Base-by-base conservation (phyloP, 2,329 filamentous ascomycete genomes). In the Monosporascus sp. region DNA sequence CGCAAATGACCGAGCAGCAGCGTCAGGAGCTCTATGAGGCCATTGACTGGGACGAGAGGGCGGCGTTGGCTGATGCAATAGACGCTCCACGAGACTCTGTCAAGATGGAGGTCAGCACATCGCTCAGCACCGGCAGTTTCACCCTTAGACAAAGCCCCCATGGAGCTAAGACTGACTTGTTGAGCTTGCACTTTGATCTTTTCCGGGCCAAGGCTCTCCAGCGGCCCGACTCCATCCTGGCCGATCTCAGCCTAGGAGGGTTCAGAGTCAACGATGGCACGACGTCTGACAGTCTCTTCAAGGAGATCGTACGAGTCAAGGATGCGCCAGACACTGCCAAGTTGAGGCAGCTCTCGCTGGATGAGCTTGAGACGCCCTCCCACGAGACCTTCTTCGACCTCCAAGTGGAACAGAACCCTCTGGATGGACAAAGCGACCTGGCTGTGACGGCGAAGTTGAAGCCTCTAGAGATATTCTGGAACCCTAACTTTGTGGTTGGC, bases 11-110 rank as follows among this genome's bases (percentile, higher is more conserved):
- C 0, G 94, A 99, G 56, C 87, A 97, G 70, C 92, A 99, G 68
- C 87, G 93, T 43, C 91, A 97, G 68, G 93, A 99, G 71, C 81
- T 99, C 9, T 99, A 97, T 69, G 88, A 95, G 61, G 95, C 90
- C 48, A 99, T 99, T 63, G 94, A 97, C 64, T 99, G 93, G 86
- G 90, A 99, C 57, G 94, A 99, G 71, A 97, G 97, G 75, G 86
- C 92, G 55, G 89, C 88, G 2, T 80, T 99, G 39, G 80, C 90
- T 0, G 91, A 96, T 60, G 87, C 88, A 43, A 86, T 99, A 3
- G 94, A 99, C 61, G 78, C 91, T 35, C 95, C 95, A 0, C 84
- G 89, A 51, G 94, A 99, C 62, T 90, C 90, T 9, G 80, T 99
- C 64, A 97, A 97, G 71, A 79, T 97, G 69, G 90, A 97, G 67